Evolutionary conservation across 192 early-diverging fungal species (phyloP), one percentile per base, ranked within the genome.

Genomic region (Coemansia sp.): DNA sequence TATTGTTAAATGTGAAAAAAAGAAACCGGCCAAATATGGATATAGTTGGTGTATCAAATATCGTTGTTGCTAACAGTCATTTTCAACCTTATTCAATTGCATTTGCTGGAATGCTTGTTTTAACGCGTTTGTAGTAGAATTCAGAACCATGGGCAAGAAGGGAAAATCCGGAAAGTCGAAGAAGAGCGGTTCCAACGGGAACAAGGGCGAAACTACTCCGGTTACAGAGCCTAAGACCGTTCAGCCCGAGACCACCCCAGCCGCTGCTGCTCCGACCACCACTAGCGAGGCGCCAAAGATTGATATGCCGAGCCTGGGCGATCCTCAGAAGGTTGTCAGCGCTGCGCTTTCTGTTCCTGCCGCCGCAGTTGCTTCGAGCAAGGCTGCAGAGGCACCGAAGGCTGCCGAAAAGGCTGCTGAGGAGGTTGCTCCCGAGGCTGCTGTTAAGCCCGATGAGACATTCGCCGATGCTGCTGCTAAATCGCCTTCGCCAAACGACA

Each of bases 71-170:
- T 25, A 16, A 45, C 17, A 45, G 42, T 12, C 14, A 45, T 45
- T 45, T 12, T 45, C 17, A 45, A 45, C 10, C 42, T 3, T 16
- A 4, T 3, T 16, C 14, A 0, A 16, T 45, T 45, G 42, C 3
- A 12, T 38, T 38, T 45, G 42, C 22, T 25, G 22, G 22, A 25
- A 25, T 25, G 22, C 22, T 45, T 16, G 42, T 45, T 45, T 45
- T 16, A 5, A 3, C 5, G 12, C 4, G 14, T 45, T 12, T 8
- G 3, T 45, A 45, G 42, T 45, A 45, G 42, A 5, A 60, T 16
- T 34, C 18, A 56, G 6, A 64, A 61, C 18, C 20, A 75, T 76
- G 73, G 73, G 22, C 29, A 76, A 69, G 52, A 76, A 76, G 45
- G 54, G 49, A 55, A 76, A 76, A 61, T 61, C 59, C 48, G 60